phyloP scores from a whole-genome alignment of 371 early-diverging fungal genomes.

The Mucor velutinosus region DNA sequence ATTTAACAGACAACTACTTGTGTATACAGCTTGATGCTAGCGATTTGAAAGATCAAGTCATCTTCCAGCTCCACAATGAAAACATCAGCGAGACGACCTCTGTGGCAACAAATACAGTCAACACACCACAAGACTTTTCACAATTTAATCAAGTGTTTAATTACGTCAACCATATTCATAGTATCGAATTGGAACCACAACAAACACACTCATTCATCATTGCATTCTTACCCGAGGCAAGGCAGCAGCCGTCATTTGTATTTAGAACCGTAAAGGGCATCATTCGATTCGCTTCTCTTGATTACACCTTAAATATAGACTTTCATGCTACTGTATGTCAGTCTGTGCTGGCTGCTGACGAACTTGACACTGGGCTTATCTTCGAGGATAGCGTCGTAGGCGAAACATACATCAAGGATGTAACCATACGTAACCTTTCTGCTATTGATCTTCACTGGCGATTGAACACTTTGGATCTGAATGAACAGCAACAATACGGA shows the following conservation, averaged over 20 bases:
- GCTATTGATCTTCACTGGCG: conserved; percentile 85
- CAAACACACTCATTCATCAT: conserved; percentile 62
- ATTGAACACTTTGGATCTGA: conserved; percentile 66
- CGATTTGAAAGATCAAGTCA: conserved; percentile 70
- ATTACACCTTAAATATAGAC: not conserved
- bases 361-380: conserved; percentile 78
- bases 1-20: conserved; percentile 49
- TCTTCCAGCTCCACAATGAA: conserved; percentile 81
- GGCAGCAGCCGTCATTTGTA: not conserved
- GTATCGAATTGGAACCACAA: conserved; percentile 59
- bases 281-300: not conserved
- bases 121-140: conserved; percentile 56
- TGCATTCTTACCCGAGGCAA: conserved; percentile 66
- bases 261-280: not conserved
- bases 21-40: conserved; percentile 64
- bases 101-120: conserved; percentile 54
- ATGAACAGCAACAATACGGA: conserved; percentile 18
- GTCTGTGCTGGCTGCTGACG: conserved; percentile 82
- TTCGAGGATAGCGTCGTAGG: conserved; percentile 89
- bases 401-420: conserved; percentile 78
- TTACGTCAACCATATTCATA: conserved; percentile 73
- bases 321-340: conserved; percentile 76
- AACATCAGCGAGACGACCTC: conserved; percentile 48
- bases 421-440: conserved; percentile 83
- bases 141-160: conserved; percentile 85